Conservation (phyloP, 1,284 basidiomycete genomes). For the Mycena sp. region DNA sequence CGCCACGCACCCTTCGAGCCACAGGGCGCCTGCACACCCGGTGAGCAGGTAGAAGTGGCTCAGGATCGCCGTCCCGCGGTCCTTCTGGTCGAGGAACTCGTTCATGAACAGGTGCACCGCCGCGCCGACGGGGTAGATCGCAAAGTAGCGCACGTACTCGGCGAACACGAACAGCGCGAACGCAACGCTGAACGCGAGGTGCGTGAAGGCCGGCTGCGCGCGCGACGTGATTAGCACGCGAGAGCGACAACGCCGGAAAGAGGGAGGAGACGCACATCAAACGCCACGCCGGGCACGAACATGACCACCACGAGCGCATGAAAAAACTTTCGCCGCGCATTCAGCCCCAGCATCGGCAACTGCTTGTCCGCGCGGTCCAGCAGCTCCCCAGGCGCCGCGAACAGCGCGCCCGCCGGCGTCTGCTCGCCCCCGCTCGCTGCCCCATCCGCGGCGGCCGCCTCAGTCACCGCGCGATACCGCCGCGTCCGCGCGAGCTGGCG, state of each 20-base stretch:
- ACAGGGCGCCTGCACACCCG: slow-evolving; percentile 92
- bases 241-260: slow-evolving; percentile 13
- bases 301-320: slow-evolving; percentile 95
- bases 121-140: slow-evolving; percentile 96
- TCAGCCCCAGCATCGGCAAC: slow-evolving; percentile 85
- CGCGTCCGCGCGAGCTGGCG: slow-evolving; percentile 84
- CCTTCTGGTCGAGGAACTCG: slow-evolving; percentile 97
- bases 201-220: slow-evolving; percentile 91
- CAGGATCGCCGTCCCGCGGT: slow-evolving; percentile 95
- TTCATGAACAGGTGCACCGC: slow-evolving; percentile 96
- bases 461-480: slow-evolving; percentile 37
- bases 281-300: slow-evolving; percentile 93
- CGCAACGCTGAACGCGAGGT: slow-evolving; percentile 92
- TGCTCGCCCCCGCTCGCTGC: slow-evolving; percentile 51
- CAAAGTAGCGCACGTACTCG: slow-evolving; percentile 98
- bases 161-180: slow-evolving; percentile 96
- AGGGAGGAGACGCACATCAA: slow-evolving; percentile 78
- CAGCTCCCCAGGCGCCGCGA: slow-evolving; percentile 68
- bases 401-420: slow-evolving; percentile 69
- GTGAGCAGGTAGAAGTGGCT: slow-evolving; percentile 98
- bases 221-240: slow-evolving; percentile 36
- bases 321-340: slow-evolving; percentile 97
- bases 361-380: slow-evolving; percentile 63
- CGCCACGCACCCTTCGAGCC: slow-evolving; percentile 93
- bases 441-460: not conserved